Evolutionary conservation across 2,329 filamentous ascomycete species (phyloP).

Genomic region (Fonsecaea erecta): DNA sequence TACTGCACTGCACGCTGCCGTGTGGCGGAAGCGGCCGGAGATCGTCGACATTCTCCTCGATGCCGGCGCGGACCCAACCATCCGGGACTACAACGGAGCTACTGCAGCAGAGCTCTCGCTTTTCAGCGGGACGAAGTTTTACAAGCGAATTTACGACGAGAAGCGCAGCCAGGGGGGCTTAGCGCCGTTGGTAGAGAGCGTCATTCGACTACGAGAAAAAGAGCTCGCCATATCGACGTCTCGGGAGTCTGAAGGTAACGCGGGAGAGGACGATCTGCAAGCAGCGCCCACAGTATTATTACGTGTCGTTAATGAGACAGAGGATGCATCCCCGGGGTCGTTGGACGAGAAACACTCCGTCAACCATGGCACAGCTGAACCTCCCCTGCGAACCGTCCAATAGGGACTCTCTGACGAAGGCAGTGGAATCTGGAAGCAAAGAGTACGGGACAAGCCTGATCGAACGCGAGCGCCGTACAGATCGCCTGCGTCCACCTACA

Average conservation of each 20-base stretch:
- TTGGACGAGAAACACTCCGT: neutral
- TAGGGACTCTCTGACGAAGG: neutral
- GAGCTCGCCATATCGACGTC: slow-evolving; percentile 3
- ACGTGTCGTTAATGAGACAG: neutral
- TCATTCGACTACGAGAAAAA: slow-evolving; percentile 6
- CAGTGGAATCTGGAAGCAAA: too few relatives aligned
- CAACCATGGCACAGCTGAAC: neutral
- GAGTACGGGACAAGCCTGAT: too few relatives aligned
- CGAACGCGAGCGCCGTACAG: too few relatives aligned
- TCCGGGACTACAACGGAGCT: slow-evolving; percentile 25
- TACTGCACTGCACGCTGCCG: slow-evolving; percentile 29
- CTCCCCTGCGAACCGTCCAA: neutral
- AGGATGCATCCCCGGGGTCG: neutral
- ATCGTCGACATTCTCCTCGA: slow-evolving; percentile 23
- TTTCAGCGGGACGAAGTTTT: slow-evolving; percentile 9
- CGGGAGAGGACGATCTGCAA: neutral
- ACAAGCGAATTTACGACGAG: neutral
- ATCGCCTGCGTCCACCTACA: too few relatives aligned
- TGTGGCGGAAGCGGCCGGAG: slow-evolving; percentile 26
- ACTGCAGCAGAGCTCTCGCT: slow-evolving; percentile 23
- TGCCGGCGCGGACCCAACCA: slow-evolving; percentile 23
- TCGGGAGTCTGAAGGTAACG: neutral
- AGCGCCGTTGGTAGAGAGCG: neutral
- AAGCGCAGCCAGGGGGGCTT: neutral
- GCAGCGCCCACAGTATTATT: neutral